Evolutionary conservation across 768 basidiomycete species (phyloP), one percentile per base, ranked within the genome.

Genomic region (Naganishia randhawae): DNA sequence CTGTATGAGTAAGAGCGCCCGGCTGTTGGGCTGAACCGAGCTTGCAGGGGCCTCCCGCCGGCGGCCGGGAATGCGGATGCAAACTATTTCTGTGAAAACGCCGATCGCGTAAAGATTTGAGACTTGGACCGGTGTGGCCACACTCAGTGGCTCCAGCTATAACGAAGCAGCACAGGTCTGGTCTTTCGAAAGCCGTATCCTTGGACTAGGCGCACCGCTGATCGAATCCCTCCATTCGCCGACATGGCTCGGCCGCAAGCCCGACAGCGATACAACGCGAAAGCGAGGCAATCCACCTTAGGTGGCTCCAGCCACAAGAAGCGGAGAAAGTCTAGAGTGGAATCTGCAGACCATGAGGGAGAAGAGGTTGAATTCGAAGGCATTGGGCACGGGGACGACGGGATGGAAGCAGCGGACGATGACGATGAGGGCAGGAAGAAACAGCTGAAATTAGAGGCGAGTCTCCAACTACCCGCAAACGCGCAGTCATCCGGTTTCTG

Each of bases 271-370:
- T 81, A 78, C 76, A 91, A 90, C 74, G 83, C 86, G 10, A 88
- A 86, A 74, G 90, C 89, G 1, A 84, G 90, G 66, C 83, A 83
- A 50, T 87, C 87, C 22, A 81, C 82, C 29, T 82, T 85, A 3
- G 82, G 82, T 29, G 85, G 85, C 48, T 85, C 85, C 25, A 81
- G 83, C 55, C 90, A 89, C 79, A 89, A 87, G 72, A 85, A 86
- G 37, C 82, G 82, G 45, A 86, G 85, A 74, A 57, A 74, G 53
- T 72, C 22, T 57, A 70, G 39, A 52, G 66, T 27, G 65, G 55
- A 27, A 50, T 63, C 32, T 0, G 70, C 71, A 62, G 68, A 68
- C 64, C 69, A 70, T 8, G 63, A 73, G 13, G 73, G 72, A 54
- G 78, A 77, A 61, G 50, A 64, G n/a, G 53, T 41, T 25, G 62